These are phyloP conservation scores for Apiotrichum siamense DNA, from an alignment of 1,284 basidiomycete genomes.

Conservation along the genomic window DNA sequence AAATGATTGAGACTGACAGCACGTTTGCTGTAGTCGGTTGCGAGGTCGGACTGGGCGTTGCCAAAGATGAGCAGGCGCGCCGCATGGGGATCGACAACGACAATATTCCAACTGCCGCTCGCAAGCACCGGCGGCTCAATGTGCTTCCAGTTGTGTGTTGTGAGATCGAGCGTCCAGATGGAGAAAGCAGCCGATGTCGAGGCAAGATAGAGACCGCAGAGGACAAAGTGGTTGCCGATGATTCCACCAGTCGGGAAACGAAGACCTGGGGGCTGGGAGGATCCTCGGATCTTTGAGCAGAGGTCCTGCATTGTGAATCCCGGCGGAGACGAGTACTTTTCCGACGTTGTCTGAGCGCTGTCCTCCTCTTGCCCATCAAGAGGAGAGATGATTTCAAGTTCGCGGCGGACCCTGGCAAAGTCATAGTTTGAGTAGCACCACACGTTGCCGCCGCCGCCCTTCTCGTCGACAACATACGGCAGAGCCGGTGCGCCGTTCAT, in stretches of 20 bases:
- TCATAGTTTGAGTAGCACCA: slow-evolving; percentile 50
- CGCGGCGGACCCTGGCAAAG: slow-evolving; percentile 90
- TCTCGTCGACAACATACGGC: slow-evolving; percentile 31
- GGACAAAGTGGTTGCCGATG: slow-evolving; percentile 76
- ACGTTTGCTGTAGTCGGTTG: slow-evolving; percentile 83
- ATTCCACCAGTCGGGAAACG: slow-evolving; percentile 89
- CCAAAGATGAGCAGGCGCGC: slow-evolving; percentile 85
- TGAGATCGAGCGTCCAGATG: slow-evolving; percentile 78
- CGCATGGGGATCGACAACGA: slow-evolving; percentile 67
- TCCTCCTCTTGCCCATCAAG: slow-evolving; percentile 49
- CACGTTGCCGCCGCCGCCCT: slow-evolving; percentile 43
- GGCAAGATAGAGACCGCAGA: slow-evolving; percentile 83
- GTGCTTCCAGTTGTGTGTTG: slow-evolving; percentile 72
- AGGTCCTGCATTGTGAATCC: slow-evolving; percentile 61
- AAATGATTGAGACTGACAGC: slow-evolving; percentile 86
- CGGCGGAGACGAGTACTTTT: slow-evolving; percentile 48
- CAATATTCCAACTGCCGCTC: slow-evolving; percentile 83
- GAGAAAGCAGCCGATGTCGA: slow-evolving; percentile 70
- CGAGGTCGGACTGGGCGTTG: slow-evolving; percentile 74
- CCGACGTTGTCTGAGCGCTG: slow-evolving; percentile 60
- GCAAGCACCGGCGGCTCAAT: slow-evolving; percentile 70
- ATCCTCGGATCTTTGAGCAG: slow-evolving; percentile 50
- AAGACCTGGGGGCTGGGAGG: slow-evolving; percentile 77
- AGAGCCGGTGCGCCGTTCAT: slow-evolving; percentile 11
- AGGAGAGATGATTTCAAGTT: slow-evolving; percentile 78